A percentile compares a stretch with the other conserved stretches of the same genome.
These are phyloP conservation scores for Priceomyces carsonii DNA, from an alignment of 805 yeast genomes.

Conservation along the genomic window DNA sequence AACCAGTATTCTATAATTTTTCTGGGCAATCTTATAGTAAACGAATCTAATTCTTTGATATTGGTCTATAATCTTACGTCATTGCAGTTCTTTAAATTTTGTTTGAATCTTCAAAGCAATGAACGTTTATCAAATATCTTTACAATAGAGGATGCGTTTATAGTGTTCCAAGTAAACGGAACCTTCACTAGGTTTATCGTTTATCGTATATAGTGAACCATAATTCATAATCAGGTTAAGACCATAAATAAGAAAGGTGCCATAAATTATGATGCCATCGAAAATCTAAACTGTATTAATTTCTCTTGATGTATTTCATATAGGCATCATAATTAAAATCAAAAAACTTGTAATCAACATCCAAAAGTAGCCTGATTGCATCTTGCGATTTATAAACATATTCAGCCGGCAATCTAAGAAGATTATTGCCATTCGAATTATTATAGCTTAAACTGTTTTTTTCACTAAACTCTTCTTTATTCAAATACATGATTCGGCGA, in stretches of 20 bases:
- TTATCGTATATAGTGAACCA: conserved; percentile 4
- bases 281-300: conserved; percentile 4
- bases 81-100: conserved; percentile 2
- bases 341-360: conserved; percentile 61
- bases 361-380: conserved; percentile 60
- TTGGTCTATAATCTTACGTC: conserved; percentile 4
- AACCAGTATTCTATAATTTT: conserved; percentile 7
- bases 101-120: background rate
- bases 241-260: too few species aligned
- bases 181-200: conserved; percentile 7
- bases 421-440: conserved; percentile 37
- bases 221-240: too few species aligned
- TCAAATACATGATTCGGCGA: conserved; percentile 36
- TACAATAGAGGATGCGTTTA: background rate
- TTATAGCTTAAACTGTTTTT: conserved; percentile 28
- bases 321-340: conserved; percentile 54
- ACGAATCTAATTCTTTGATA: conserved; percentile 8
- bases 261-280: too few species aligned
- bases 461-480: conserved; percentile 34
- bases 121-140: conserved; percentile 4
- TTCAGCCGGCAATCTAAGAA: conserved; percentile 41
- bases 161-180: too few species aligned
- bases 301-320: conserved; percentile 28
- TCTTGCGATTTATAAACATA: conserved; percentile 60
- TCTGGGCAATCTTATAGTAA: conserved; percentile 7